phyloP scores from a whole-genome alignment of 176 grass and related monocot species.

The Thinopyrum elongatum region DNA sequence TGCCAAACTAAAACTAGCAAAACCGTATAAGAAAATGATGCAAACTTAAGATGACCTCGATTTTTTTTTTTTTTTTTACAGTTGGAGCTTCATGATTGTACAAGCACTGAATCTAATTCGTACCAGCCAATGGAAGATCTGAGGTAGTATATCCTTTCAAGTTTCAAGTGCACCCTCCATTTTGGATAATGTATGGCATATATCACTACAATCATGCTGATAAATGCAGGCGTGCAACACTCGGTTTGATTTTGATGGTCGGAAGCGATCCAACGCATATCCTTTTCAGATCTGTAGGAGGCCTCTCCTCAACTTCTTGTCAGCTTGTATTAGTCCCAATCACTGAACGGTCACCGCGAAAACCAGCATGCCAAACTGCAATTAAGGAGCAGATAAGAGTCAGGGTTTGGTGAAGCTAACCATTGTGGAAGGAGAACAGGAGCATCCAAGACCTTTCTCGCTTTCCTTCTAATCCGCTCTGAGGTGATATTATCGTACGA shows the following conservation, averaged over 20 bases:
- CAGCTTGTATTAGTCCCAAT: background rate
- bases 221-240: background rate
- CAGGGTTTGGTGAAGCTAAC: background rate
- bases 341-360: background rate
- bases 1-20: too few relatives aligned
- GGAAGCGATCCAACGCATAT: background rate
- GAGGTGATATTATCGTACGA: background rate
- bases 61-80: too few relatives aligned
- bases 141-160: background rate
- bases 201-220: background rate
- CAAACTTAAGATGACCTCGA: too few relatives aligned
- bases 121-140: background rate
- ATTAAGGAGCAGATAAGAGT: background rate
- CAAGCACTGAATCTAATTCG: background rate
- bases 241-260: background rate
- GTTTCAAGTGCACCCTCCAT: background rate
- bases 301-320: background rate
- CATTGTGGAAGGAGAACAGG: constrained; percentile 2
- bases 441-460: background rate
- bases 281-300: constrained; percentile 7
- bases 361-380: background rate
- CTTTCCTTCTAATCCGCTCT: background rate
- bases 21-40: too few relatives aligned
- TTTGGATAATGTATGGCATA: background rate
- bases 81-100: background rate